A percentile compares a stretch with the other conserved stretches of the same genome.
Conservation (phyloP, 1,139 yeast species). For the Candida buenavistaensis region DNA sequence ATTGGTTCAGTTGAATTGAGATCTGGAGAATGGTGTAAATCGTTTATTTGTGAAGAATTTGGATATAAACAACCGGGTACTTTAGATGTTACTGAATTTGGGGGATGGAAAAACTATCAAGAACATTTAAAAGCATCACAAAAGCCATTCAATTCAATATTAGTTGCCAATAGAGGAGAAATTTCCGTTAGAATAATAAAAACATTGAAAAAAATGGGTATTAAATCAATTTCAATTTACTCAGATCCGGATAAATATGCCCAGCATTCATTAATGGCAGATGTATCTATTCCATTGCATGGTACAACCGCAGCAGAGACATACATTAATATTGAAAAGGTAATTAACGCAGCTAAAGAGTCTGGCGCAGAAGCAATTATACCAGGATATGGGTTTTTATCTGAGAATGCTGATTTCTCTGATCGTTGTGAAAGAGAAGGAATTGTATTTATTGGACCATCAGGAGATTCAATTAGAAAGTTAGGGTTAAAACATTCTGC, state of each 20-base stretch:
- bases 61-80: constrained; percentile 76
- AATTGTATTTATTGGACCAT: constrained; percentile 90
- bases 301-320: constrained; percentile 90
- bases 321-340: constrained; percentile 80
- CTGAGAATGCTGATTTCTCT: constrained; percentile 95
- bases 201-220: constrained; percentile 77
- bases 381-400: constrained; percentile 95
- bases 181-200: constrained; percentile 92
- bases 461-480: constrained; percentile 87
- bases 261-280: constrained; percentile 81
- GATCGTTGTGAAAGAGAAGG: constrained; percentile 83
- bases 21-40: constrained; percentile 81
- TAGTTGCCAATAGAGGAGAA: constrained; percentile 97
- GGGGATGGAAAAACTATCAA: constrained; percentile 84
- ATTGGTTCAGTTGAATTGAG: constrained; percentile 87
- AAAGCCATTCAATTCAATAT: constrained; percentile 76
- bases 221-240: constrained; percentile 81
- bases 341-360: constrained; percentile 78
- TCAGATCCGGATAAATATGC: constrained; percentile 90
- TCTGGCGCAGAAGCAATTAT: constrained; percentile 89
- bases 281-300: constrained; percentile 72
- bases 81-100: constrained; percentile 74
- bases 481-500: constrained; percentile 96
- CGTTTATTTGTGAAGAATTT: constrained; percentile 89
- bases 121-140: constrained; percentile 30